phyloP scores from a whole-genome alignment of 1,284 basidiomycete genomes.

The Moesziomyces globuligerus region DNA sequence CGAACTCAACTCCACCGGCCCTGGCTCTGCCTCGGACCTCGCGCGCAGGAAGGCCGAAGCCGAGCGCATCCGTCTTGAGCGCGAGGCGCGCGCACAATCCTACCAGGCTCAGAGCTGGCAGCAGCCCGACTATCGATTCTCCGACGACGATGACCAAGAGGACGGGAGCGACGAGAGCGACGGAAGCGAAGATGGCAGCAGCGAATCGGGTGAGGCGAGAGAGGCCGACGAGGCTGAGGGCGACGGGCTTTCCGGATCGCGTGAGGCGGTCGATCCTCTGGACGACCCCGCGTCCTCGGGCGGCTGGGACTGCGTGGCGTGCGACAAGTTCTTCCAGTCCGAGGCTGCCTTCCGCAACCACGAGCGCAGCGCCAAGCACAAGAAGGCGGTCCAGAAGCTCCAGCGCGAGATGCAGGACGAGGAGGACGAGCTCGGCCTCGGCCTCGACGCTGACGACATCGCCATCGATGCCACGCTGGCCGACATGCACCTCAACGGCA shows the following conservation, averaged over 20 bases:
- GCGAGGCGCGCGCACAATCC: slow-evolving; percentile 74
- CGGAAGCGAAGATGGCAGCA: slow-evolving; percentile 29
- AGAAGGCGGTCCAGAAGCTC: slow-evolving; percentile 73
- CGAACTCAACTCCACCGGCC: slow-evolving; percentile 77
- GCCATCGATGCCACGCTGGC: slow-evolving; percentile 30
- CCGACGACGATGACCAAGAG: slow-evolving; percentile 38
- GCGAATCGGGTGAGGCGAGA: not conserved
- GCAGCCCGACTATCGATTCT: slow-evolving; percentile 52
- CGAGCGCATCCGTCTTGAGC: slow-evolving; percentile 49
- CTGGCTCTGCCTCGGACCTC: slow-evolving; percentile 66
- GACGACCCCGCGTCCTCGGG: slow-evolving; percentile 37
- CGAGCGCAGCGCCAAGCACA: slow-evolving; percentile 93
- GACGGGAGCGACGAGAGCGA: slow-evolving; percentile 9
- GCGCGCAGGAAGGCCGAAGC: slow-evolving; percentile 72
- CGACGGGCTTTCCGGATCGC: slow-evolving; percentile 5
- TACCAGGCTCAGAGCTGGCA: slow-evolving; percentile 69
- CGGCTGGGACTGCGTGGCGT: slow-evolving; percentile 92
- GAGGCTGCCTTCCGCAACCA: slow-evolving; percentile 97
- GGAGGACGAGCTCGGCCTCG: slow-evolving; percentile 74
- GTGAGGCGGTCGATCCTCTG: slow-evolving; percentile 5
- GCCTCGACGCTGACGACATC: slow-evolving; percentile 29
- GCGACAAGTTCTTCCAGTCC: slow-evolving; percentile 87
- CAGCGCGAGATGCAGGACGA: slow-evolving; percentile 80
- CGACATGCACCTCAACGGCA: slow-evolving; percentile 30
- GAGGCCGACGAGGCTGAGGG: no score